Conservation (phyloP, 176 grass and related monocot species). For the Tuctoria greenei region DNA sequence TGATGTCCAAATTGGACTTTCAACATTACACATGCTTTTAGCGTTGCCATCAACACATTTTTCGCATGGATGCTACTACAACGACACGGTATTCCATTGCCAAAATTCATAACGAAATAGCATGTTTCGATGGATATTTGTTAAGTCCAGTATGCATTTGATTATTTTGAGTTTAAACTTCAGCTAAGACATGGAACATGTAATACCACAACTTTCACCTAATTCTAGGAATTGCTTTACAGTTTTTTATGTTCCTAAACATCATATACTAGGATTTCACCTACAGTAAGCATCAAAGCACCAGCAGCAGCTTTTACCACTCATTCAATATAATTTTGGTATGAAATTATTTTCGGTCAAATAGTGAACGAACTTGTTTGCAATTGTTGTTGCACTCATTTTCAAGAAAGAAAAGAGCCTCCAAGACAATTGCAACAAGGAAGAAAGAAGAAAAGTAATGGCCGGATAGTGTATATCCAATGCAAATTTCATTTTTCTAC, state of each 20-base stretch:
- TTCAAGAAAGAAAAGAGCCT: no score
- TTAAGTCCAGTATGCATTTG: neutral
- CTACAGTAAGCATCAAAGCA: neutral
- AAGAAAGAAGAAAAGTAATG: no score
- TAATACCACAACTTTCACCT: neutral
- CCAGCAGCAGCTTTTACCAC: neutral
- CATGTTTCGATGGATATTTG: neutral
- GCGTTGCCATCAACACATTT: neutral
- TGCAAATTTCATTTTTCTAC: no score
- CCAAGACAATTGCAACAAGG: no score
- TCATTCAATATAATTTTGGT: neutral
- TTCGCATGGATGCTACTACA: neutral
- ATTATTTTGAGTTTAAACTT: neutral
- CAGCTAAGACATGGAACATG: no score
- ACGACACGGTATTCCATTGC: neutral
- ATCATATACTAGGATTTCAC: no score
- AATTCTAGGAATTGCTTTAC: neutral
- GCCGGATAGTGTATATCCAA: no score
- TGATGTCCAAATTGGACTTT: slow-evolving; percentile 9
- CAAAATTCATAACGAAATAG: neutral
- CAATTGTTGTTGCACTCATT: no score
- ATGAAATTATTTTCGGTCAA: no score
- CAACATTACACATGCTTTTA: slow-evolving; percentile 14
- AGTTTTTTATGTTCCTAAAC: neutral
- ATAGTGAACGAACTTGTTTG: no score